Evolutionary conservation across 1,139 yeast genomes (phyloP).

Genomic region (Yamadazyma jaroonii): DNA sequence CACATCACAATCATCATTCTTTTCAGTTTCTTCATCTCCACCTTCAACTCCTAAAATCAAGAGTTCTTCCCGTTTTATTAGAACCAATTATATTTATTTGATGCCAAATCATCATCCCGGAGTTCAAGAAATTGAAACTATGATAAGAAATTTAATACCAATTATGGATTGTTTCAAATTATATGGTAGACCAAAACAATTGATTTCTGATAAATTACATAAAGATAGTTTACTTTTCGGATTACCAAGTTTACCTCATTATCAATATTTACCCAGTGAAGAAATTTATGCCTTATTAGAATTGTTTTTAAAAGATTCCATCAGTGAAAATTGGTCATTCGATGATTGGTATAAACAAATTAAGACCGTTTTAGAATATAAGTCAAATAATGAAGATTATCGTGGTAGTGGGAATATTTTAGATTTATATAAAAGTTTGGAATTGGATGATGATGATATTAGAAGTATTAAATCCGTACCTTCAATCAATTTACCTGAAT

Average conservation of each 20-base stretch:
- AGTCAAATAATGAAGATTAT: conserved; percentile 15
- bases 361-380: conserved; percentile 36
- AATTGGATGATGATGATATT: conserved; percentile 16
- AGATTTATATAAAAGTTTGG: conserved; percentile 25
- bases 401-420: conserved; percentile 34
- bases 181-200: conserved; percentile 54
- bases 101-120: conserved; percentile 58
- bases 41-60: conserved; percentile 16
- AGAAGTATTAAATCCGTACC: conserved; percentile 16
- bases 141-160: conserved; percentile 53
- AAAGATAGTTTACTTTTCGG: conserved; percentile 50
- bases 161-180: conserved; percentile 52
- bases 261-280: conserved; percentile 43
- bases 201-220: conserved; percentile 45
- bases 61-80: conserved; percentile 25
- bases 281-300: conserved; percentile 36
- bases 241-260: conserved; percentile 55
- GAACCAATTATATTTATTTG: conserved; percentile 40
- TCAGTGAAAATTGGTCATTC: conserved; percentile 31
- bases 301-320: conserved; percentile 26
- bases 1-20: conserved; percentile 19
- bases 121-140: conserved; percentile 54
- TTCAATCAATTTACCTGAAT: conserved; percentile 16
- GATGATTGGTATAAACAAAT: conserved; percentile 28
- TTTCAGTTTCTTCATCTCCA: conserved; percentile 17